phyloP scores from a whole-genome alignment of 139 green algal species.

The Coelastrella sp. region DNA sequence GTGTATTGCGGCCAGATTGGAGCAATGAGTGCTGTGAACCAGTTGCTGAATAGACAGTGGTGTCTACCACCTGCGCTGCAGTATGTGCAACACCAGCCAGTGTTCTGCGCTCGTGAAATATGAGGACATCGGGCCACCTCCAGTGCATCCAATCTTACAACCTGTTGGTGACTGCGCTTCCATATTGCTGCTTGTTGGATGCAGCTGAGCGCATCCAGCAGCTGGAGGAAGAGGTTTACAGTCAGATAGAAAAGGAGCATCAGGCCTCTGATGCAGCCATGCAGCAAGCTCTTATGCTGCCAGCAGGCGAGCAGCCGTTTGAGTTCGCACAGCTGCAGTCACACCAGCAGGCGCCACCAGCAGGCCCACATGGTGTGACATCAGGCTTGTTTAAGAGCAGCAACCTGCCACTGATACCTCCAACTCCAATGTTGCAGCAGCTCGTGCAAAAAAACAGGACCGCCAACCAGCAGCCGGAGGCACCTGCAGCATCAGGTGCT shows the following conservation, averaged over 20 bases:
- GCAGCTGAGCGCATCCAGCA: slow-evolving; percentile 10
- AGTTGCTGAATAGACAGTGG: neutral
- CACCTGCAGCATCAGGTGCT: neutral
- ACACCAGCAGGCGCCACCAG: neutral
- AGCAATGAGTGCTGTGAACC: neutral
- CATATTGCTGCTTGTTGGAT: neutral
- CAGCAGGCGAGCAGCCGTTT: neutral
- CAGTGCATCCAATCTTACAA: neutral
- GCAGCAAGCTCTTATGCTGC: neutral
- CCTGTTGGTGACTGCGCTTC: neutral
- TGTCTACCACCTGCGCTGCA: neutral
- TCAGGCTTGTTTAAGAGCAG: neutral
- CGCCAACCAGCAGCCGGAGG: neutral
- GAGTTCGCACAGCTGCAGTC: neutral
- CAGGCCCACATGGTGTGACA: neutral
- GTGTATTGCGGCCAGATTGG: neutral
- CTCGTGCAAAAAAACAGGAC: slow-evolving; percentile 13
- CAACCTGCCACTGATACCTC: slow-evolving; percentile 36
- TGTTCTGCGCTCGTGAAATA: neutral
- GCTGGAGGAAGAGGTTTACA: neutral
- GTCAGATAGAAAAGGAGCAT: neutral
- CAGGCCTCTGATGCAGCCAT: neutral
- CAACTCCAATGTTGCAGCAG: slow-evolving; percentile 41
- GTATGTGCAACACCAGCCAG: neutral
- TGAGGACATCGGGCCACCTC: no score